Percentiles rank a stretch among this genome's conserved stretches.
Evolutionary conservation across 179 eudicot species (phyloP).

Genomic region (Heliamphora pulchella): DNA sequence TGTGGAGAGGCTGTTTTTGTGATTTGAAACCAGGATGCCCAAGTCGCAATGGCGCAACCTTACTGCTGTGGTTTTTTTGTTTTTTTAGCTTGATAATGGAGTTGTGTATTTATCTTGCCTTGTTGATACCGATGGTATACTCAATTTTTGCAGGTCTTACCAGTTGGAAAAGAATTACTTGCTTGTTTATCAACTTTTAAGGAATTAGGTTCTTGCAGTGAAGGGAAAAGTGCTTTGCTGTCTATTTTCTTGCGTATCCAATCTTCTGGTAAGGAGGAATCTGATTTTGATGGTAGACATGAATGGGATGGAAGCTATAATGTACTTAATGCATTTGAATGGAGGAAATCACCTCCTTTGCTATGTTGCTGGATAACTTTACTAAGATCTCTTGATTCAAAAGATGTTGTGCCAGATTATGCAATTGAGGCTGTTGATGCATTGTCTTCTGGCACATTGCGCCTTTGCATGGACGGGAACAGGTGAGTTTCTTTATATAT

Average conservation of each 20-base stretch:
- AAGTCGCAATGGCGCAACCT: too few species aligned
- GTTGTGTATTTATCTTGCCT: neutral
- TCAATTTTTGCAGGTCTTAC: constrained; percentile 45
- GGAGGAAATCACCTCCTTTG: constrained; percentile 60
- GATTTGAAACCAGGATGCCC: too few species aligned
- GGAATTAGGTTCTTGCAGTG: constrained; percentile 46
- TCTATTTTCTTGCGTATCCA: constrained; percentile 36
- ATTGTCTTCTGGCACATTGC: constrained; percentile 55
- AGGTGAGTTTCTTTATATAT: constrained; percentile 37
- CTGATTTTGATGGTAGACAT: constrained; percentile 34
- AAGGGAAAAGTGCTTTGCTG: constrained; percentile 58
- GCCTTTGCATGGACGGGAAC: constrained; percentile 62
- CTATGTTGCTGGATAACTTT: constrained; percentile 64
- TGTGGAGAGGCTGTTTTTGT: too few species aligned
- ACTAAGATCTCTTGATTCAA: constrained; percentile 49
- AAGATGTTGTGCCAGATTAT: constrained; percentile 45
- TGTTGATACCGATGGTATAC: neutral
- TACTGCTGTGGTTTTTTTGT: too few species aligned
- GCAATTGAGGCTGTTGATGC: constrained; percentile 56
- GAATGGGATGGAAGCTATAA: constrained; percentile 29
- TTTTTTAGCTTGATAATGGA: neutral
- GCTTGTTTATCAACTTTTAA: constrained; percentile 67
- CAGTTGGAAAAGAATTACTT: constrained; percentile 75
- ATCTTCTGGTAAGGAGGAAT: constrained; percentile 31
- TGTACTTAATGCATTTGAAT: constrained; percentile 36